Percentiles rank a stretch among this genome's conserved stretches.
Evolutionary conservation across 1,284 basidiomycete species (phyloP).

Genomic region (Testicularia cyperi): DNA sequence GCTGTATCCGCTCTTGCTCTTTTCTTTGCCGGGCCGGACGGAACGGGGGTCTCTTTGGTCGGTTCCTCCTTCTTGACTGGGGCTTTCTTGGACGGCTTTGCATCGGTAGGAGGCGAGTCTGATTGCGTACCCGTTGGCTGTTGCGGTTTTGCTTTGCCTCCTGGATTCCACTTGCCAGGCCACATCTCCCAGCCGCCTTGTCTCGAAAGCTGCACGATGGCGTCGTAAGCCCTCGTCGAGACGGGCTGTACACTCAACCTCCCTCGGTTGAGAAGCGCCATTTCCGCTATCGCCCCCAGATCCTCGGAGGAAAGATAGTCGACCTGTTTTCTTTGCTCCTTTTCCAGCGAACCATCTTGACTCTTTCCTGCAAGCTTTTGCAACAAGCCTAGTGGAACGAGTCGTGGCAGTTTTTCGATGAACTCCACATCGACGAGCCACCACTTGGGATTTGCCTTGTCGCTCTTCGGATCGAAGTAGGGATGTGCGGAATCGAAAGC

Average conservation of each 20-base stretch:
- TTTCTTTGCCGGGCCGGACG: too few species aligned
- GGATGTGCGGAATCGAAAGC: constrained; percentile 67
- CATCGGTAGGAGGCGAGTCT: not conserved
- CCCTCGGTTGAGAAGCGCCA: constrained; percentile 80
- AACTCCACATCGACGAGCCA: constrained; percentile 79
- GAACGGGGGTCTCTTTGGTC: too few species aligned
- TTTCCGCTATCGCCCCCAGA: constrained; percentile 65
- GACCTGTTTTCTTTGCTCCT: constrained; percentile 67
- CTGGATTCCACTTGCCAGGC: constrained; percentile 48
- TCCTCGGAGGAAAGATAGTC: constrained; percentile 57
- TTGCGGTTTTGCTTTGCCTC: not conserved
- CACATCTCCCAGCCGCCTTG: constrained; percentile 66
- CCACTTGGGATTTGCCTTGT: constrained; percentile 78
- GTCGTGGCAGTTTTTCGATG: constrained; percentile 69
- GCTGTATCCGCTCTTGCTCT: too few species aligned
- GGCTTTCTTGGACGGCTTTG: not conserved
- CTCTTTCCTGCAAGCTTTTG: constrained; percentile 71
- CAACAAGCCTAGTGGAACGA: constrained; percentile 77
- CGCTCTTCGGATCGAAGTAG: constrained; percentile 86
- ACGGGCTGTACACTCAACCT: constrained; percentile 83
- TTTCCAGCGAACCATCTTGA: constrained; percentile 66
- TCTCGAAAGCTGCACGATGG: constrained; percentile 70
- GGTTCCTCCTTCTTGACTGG: constrained; percentile 8
- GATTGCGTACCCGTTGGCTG: not conserved
- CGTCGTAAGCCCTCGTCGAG: constrained; percentile 70